A percentile compares a stretch with the other conserved stretches of the same genome.
phyloP scores from a whole-genome alignment of 2,329 filamentous ascomycete genomes.

The Arthroderma sp. region DNA sequence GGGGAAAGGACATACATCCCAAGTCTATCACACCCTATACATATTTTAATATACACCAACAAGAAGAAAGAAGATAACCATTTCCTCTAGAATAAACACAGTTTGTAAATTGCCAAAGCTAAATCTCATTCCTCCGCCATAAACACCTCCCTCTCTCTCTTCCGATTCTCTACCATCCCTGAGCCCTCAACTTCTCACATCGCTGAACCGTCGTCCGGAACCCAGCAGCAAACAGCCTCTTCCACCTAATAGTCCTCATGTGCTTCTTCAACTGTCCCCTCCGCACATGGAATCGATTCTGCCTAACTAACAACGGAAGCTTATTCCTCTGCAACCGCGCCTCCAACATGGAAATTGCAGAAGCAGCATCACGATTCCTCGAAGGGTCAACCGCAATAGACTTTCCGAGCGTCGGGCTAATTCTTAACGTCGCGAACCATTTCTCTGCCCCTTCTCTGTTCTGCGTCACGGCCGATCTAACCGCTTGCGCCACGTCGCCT shows the following conservation, averaged over 20 bases:
- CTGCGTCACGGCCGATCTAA: no score
- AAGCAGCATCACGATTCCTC: constrained; percentile 12
- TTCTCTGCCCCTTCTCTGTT: no score
- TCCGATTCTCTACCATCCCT: constrained; percentile 29
- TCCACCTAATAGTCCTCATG: constrained; percentile 27
- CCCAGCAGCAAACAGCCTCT: constrained; percentile 31
- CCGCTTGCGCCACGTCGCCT: no score
- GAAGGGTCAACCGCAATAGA: constrained; percentile 12
- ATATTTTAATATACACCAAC: no score
- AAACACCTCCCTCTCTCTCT: neutral
- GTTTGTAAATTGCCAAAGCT: no score
- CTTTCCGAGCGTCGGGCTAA: constrained; percentile 17
- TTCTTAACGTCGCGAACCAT: constrained; percentile 4
- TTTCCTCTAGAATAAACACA: no score
- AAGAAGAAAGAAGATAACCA: no score
- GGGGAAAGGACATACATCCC: no score
- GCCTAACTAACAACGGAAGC: constrained; percentile 18
- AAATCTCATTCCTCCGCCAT: no score
- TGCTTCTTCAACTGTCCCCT: constrained; percentile 31
- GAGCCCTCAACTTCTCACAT: constrained; percentile 32
- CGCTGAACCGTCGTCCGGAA: constrained; percentile 29
- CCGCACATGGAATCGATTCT: constrained; percentile 30
- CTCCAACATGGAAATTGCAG: constrained; percentile 16
- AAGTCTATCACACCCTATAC: no score
- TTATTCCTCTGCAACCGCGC: constrained; percentile 19